phyloP scores from a whole-genome alignment of 2,329 filamentous ascomycete genomes.

The Arthrobotrys entomopaga region DNA sequence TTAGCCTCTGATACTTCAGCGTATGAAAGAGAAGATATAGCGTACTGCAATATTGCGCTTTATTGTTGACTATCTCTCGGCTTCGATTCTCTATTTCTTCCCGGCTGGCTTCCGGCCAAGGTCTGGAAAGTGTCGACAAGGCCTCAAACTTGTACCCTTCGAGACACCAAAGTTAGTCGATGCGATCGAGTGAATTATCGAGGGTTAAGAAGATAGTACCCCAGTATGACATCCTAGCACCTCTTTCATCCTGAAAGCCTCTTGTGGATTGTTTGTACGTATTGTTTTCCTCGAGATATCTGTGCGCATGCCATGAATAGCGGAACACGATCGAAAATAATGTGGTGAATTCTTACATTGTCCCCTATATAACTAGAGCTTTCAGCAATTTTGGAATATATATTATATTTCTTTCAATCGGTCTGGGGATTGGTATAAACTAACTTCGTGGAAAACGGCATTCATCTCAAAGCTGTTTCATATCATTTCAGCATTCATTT shows the following conservation, averaged over 20 bases:
- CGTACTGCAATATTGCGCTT: conserved; percentile 89
- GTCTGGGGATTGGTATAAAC: conserved; percentile 59
- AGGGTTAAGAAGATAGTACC: conserved; percentile 65
- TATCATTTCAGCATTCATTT: not conserved
- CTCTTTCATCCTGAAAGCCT: conserved; percentile 68
- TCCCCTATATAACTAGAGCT: conserved; percentile 63
- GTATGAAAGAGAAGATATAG: not conserved
- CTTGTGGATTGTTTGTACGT: conserved; percentile 74
- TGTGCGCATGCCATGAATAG: conserved; percentile 61
- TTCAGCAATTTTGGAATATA: conserved; percentile 25
- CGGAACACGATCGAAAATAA: not conserved
- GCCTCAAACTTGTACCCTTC: conserved; percentile 97
- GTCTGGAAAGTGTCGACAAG: conserved; percentile 76
- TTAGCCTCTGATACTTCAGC: not conserved
- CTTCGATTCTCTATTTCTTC: conserved; percentile 82
- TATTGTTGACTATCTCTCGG: conserved; percentile 79
- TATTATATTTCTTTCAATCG: conserved; percentile 38
- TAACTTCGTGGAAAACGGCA: conserved; percentile 86
- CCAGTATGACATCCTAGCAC: conserved; percentile 92
- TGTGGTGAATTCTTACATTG: conserved; percentile 64
- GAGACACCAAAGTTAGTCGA: too few species aligned
- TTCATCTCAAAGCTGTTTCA: conserved; percentile 87
- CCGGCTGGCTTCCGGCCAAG: conserved; percentile 77
- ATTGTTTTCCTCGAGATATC: conserved; percentile 93
- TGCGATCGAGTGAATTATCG: too few species aligned